Percentiles rank a stretch among this genome's conserved stretches.
phyloP scores from a whole-genome alignment of 1,139 yeast species.

The Lodderomyces jiufengensis region DNA sequence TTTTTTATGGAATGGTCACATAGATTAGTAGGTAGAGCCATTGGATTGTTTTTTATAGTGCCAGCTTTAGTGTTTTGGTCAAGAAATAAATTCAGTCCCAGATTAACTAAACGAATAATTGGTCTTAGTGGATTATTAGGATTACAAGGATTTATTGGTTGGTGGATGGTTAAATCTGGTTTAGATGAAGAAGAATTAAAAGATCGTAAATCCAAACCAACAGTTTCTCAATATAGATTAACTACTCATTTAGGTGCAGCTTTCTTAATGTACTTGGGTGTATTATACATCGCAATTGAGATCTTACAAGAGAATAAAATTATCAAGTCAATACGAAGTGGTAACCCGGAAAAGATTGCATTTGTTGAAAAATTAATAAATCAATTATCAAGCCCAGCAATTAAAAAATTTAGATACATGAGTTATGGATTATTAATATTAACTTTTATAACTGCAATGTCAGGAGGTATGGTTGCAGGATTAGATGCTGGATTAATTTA shows the following conservation, averaged over 20 bases:
- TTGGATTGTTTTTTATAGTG: slow-evolving; percentile 75
- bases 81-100: slow-evolving; percentile 61
- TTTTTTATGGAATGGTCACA: slow-evolving; percentile 99
- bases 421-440: slow-evolving; percentile 58
- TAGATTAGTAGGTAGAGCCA: slow-evolving; percentile 84
- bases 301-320: slow-evolving; percentile 74
- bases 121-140: slow-evolving; percentile 79
- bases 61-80: slow-evolving; percentile 85
- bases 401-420: slow-evolving; percentile 53
- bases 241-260: slow-evolving; percentile 96
- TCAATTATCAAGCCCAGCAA: slow-evolving; percentile 48
- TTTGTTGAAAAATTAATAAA: slow-evolving; percentile 61
- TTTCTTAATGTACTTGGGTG: slow-evolving; percentile 79
- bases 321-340: slow-evolving; percentile 27
- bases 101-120: slow-evolving; percentile 63
- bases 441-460: slow-evolving; percentile 86
- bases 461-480: slow-evolving; percentile 98
- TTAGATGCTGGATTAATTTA: slow-evolving; percentile 96
- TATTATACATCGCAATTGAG: slow-evolving; percentile 86
- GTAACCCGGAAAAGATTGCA: no score
- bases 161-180: slow-evolving; percentile 99
- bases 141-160: slow-evolving; percentile 92
- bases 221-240: slow-evolving; percentile 92
- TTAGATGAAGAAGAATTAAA: slow-evolving; percentile 75
- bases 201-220: slow-evolving; percentile 84